A percentile compares a stretch with the other conserved stretches of the same genome.
These are phyloP conservation scores for Magnolia sinica DNA, from an alignment of 164 flowering plant genomes.

Conservation along the genomic window DNA sequence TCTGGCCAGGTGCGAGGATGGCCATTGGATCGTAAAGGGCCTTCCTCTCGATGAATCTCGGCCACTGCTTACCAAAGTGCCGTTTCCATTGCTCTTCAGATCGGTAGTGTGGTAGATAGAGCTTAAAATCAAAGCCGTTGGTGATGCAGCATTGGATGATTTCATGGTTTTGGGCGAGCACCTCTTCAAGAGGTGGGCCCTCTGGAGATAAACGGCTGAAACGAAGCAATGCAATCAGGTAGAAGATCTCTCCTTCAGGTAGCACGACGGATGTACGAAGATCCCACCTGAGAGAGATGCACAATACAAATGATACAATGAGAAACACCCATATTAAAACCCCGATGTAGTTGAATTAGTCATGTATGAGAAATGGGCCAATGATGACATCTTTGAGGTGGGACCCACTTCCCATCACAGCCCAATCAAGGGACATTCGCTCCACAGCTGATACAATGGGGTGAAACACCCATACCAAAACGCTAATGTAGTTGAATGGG, in stretches of 20 bases:
- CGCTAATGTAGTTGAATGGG: no score
- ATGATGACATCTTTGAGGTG: not conserved
- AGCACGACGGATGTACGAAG: slow-evolving; percentile 58
- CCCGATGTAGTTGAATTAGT: no score
- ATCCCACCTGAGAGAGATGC: slow-evolving; percentile 64
- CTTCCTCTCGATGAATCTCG: slow-evolving; percentile 65
- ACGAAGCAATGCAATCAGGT: slow-evolving; percentile 72
- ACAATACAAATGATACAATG: no score
- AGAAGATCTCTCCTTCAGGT: slow-evolving; percentile 79
- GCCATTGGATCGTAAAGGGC: slow-evolving; percentile 70
- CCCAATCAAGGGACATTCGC: no score
- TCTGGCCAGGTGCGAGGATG: slow-evolving; percentile 89
- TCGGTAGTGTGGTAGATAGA: slow-evolving; percentile 72
- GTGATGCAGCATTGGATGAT: slow-evolving; percentile 45
- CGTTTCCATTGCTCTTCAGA: slow-evolving; percentile 63
- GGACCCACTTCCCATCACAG: not conserved
- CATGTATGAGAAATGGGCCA: not conserved
- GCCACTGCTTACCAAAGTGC: slow-evolving; percentile 82
- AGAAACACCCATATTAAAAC: no score
- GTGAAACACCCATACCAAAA: no score
- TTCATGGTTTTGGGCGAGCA: slow-evolving; percentile 58
- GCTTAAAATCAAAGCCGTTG: slow-evolving; percentile 60
- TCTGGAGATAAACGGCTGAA: slow-evolving; percentile 39
- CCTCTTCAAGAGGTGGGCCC: slow-evolving; percentile 42
- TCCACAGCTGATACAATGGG: no score